These are phyloP conservation scores for Nemania sp. DNA, from an alignment of 2,329 filamentous ascomycete species.

Conservation along the genomic window DNA sequence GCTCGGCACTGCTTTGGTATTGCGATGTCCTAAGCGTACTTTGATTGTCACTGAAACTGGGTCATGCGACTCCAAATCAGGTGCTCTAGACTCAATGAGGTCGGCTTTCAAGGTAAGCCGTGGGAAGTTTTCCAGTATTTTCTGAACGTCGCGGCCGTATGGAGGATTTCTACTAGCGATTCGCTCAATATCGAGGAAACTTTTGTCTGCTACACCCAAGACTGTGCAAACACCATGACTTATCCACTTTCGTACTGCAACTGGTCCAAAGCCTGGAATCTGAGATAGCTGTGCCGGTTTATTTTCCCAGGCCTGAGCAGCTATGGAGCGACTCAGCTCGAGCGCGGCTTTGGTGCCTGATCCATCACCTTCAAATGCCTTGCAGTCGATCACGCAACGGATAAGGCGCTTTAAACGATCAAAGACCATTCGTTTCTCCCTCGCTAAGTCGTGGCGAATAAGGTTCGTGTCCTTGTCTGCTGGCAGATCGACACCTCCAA, in stretches of 20 bases:
- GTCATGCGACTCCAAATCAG: slow-evolving; percentile 43
- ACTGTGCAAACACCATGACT: slow-evolving; percentile 73
- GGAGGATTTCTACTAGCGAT: slow-evolving; percentile 80
- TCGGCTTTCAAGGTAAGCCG: slow-evolving; percentile 49
- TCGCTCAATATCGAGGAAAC: slow-evolving; percentile 75
- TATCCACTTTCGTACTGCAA: slow-evolving; percentile 74
- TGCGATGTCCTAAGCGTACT: slow-evolving; percentile 72
- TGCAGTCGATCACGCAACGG: slow-evolving; percentile 77
- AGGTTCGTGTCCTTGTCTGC: slow-evolving; percentile 61
- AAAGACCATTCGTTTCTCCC: slow-evolving; percentile 68
- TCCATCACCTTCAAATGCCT: slow-evolving; percentile 64
- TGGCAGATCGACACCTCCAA: slow-evolving; percentile 68
- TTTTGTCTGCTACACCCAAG: slow-evolving; percentile 67
- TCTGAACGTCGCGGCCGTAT: slow-evolving; percentile 73
- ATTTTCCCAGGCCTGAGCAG: slow-evolving; percentile 79
- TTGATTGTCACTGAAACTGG: slow-evolving; percentile 65
- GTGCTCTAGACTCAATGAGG: slow-evolving; percentile 43
- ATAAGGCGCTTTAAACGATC: slow-evolving; percentile 71
- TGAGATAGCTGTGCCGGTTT: slow-evolving; percentile 82
- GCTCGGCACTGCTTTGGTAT: slow-evolving; percentile 60
- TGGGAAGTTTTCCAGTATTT: slow-evolving; percentile 72
- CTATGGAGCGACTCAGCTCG: slow-evolving; percentile 76
- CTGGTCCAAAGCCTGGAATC: slow-evolving; percentile 76
- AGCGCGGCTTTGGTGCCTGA: slow-evolving; percentile 70
- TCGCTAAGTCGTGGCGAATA: slow-evolving; percentile 59